phyloP scores from a whole-genome alignment of 2,329 filamentous ascomycete species.

The Raffaelea albimanens region DNA sequence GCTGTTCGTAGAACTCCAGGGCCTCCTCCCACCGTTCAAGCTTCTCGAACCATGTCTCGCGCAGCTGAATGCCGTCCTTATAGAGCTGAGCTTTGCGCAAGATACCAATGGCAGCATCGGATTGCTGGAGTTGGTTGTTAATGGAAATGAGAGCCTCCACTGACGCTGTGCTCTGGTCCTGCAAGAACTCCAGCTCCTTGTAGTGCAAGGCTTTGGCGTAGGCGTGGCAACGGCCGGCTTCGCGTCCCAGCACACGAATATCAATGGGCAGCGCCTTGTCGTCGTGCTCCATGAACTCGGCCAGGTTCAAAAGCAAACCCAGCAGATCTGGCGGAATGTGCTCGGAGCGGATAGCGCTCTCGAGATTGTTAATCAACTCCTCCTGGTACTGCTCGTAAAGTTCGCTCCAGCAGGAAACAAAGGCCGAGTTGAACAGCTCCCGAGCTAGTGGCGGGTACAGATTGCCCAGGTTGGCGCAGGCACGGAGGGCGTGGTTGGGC shows the following conservation, averaged over 20 bases:
- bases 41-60: constrained; percentile 99
- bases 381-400: constrained; percentile 96
- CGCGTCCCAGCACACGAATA: constrained; percentile 85
- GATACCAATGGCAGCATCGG: constrained; percentile 96
- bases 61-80: constrained; percentile 82
- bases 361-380: constrained; percentile 89
- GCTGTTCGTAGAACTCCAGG: constrained; percentile 79
- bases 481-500: constrained; percentile 86
- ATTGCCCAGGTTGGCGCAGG: constrained; percentile 83
- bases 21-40: constrained; percentile 97
- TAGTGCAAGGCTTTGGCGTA: constrained; percentile 98
- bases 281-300: constrained; percentile 99
- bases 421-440: constrained; percentile 96
- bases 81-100: constrained; percentile 92
- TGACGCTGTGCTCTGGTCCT: constrained; percentile 90
- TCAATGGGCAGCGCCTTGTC: constrained; percentile 98
- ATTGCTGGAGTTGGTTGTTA: constrained; percentile 98
- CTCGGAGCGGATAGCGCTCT: constrained; percentile 87
- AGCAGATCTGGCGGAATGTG: constrained; percentile 94
- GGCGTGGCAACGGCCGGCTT: constrained; percentile 92
- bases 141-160: constrained; percentile 98
- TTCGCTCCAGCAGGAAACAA: constrained; percentile 98
- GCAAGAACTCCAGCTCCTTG: constrained; percentile 96
- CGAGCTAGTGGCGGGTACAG: constrained; percentile 86
- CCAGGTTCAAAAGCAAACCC: constrained; percentile 86